Evolutionary conservation across 2,329 filamentous ascomycete genomes (phyloP).

Genomic region (Pestalotiopsis sp.): DNA sequence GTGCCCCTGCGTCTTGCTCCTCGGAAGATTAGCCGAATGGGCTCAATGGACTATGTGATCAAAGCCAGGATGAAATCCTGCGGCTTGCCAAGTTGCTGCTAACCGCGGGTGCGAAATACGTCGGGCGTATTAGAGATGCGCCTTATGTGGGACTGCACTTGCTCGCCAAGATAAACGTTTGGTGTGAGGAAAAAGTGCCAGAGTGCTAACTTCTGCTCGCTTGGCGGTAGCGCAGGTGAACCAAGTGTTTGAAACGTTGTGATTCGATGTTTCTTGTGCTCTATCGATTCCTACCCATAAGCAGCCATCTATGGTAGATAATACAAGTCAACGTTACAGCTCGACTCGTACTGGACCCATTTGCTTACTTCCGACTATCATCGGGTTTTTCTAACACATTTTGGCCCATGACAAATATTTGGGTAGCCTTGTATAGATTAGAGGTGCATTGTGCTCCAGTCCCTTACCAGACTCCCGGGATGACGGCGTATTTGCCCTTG

Average conservation of each 20-base stretch:
- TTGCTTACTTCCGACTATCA: background rate
- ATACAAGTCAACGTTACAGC: background rate
- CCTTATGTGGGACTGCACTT: background rate
- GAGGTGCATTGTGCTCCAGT: background rate
- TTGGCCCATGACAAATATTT: too few species aligned
- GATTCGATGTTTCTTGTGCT: background rate
- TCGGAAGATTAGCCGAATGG: background rate
- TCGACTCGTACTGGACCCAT: background rate
- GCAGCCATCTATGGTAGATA: background rate
- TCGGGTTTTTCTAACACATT: background rate
- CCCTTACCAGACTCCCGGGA: constrained; percentile 43
- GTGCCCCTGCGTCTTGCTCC: background rate
- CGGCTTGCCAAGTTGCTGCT: background rate
- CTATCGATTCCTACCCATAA: background rate
- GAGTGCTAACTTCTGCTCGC: background rate
- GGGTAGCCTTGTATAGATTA: too few species aligned
- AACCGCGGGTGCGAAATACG: background rate
- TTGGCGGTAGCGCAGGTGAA: background rate
- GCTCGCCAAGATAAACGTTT: background rate
- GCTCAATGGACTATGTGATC: background rate
- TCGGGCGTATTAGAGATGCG: background rate
- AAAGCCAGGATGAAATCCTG: background rate
- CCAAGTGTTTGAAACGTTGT: background rate
- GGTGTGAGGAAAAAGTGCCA: background rate
- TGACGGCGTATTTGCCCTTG: constrained; percentile 72